These are phyloP conservation scores for Auriscalpium orientale DNA, from an alignment of 768 basidiomycete genomes.

Conservation along the genomic window DNA sequence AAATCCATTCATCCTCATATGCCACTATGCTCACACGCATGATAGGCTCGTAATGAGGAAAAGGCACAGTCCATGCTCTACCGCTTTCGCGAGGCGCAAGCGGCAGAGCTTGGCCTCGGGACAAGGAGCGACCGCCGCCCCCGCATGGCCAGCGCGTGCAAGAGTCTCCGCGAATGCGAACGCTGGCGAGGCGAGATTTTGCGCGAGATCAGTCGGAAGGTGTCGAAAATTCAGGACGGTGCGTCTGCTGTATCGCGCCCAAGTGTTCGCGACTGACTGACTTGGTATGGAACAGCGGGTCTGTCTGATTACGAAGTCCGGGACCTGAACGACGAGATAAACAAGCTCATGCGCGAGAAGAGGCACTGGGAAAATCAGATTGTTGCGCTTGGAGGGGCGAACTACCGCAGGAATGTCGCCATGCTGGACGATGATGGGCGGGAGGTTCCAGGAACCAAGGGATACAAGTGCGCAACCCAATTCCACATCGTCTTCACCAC, in stretches of 20 bases:
- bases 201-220: conserved; percentile 90
- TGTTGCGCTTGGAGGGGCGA: conserved; percentile 91
- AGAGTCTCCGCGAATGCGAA: conserved; percentile 89
- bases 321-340: conserved; percentile 96
- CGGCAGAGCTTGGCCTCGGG: conserved; percentile 88
- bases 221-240: conserved; percentile 97
- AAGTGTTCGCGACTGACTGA: neutral
- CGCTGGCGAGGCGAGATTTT: conserved; percentile 94
- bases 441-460: conserved; percentile 93
- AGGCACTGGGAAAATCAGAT: conserved; percentile 98
- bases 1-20: too few species aligned
- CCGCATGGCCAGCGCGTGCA: conserved; percentile 86
- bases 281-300: conserved; percentile 48
- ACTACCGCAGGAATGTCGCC: conserved; percentile 88
- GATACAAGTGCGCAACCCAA: conserved; percentile 72
- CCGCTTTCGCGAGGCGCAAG: conserved; percentile 95
- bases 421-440: conserved; percentile 94
- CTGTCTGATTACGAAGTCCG: conserved; percentile 93
- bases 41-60: conserved; percentile 93
- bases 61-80: conserved; percentile 95
- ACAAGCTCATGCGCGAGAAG: conserved; percentile 91
- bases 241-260: conserved; percentile 18
- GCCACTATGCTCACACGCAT: too few species aligned
- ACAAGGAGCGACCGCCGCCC: conserved; percentile 81
- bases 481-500: neutral